Evolutionary conservation across 2,329 filamentous ascomycete genomes (phyloP).

Genomic region (Hyphodiscus sp.): DNA sequence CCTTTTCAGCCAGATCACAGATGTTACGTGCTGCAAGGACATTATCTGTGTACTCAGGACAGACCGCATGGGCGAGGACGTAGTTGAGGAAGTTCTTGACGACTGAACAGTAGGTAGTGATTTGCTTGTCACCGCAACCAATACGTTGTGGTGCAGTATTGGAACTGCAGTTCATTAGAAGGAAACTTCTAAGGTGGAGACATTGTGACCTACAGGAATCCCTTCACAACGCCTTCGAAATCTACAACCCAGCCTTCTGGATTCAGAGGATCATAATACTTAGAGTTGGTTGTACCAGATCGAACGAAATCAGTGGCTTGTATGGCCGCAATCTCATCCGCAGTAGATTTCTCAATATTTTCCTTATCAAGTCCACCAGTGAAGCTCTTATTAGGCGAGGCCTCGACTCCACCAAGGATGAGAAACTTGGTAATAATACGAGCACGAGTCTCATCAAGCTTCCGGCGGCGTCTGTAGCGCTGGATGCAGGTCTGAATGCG

Average conservation of each 20-base stretch:
- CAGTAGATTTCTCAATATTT: constrained; percentile 56
- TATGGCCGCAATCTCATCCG: constrained; percentile 57
- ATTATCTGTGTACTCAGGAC: constrained; percentile 68
- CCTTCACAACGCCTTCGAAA: constrained; percentile 69
- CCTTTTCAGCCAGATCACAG: constrained; percentile 59
- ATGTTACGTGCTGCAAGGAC: constrained; percentile 59
- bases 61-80: constrained; percentile 76
- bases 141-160: constrained; percentile 50
- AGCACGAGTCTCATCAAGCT: constrained; percentile 56
- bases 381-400: constrained; percentile 50
- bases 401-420: constrained; percentile 72
- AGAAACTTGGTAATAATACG: constrained; percentile 75
- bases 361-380: constrained; percentile 50
- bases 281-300: constrained; percentile 31
- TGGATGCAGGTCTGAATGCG: constrained; percentile 83
- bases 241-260: constrained; percentile 67
- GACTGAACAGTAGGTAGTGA: constrained; percentile 58
- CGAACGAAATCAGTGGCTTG: constrained; percentile 56
- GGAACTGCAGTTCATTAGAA: constrained; percentile 36
- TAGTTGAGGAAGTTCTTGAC: constrained; percentile 87
- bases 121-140: constrained; percentile 44
- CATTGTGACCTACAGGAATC: constrained; percentile 61
- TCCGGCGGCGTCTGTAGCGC: constrained; percentile 71
- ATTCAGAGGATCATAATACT: constrained; percentile 45
- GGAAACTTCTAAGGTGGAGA: not conserved